Percentiles rank a stretch among this genome's conserved stretches.
Evolutionary conservation across 306 rosid species (phyloP).

Genomic region (Cicer judaicum): DNA sequence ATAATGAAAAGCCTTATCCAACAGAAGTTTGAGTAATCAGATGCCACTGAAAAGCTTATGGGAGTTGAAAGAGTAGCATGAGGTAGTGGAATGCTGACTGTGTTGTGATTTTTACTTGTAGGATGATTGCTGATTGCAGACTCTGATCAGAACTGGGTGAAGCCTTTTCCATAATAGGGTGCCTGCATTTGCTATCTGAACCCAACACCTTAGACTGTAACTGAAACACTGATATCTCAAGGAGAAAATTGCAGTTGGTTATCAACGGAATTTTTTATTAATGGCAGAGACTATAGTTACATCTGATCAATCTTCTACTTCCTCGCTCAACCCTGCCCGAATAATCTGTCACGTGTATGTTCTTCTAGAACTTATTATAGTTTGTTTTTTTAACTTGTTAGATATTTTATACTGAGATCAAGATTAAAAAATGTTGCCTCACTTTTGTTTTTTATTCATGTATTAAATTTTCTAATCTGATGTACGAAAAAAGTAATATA

Average conservation of each 20-base stretch:
- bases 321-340: constrained; percentile 58
- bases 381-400: background rate
- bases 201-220: background rate
- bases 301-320: constrained; percentile 59
- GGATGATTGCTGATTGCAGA: constrained; percentile 9
- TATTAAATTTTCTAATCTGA: background rate
- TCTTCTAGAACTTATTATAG: constrained; percentile 4
- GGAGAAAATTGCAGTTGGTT: constrained; percentile 13
- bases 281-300: constrained; percentile 67
- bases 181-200: background rate
- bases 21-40: background rate
- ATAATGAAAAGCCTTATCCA: too few species aligned
- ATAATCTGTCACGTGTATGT: constrained; percentile 84
- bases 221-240: constrained; percentile 1
- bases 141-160: background rate
- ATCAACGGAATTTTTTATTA: constrained; percentile 23
- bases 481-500: background rate
- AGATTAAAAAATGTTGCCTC: background rate
- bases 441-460: background rate
- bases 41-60: background rate
- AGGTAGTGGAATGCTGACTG: background rate
- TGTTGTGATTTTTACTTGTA: constrained; percentile 5
- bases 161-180: background rate
- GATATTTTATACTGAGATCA: constrained; percentile 6
- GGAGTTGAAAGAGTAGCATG: background rate